Base-by-base conservation (phyloP, 2,329 filamentous ascomycete genomes). In the Fusarium oligoseptatum region DNA sequence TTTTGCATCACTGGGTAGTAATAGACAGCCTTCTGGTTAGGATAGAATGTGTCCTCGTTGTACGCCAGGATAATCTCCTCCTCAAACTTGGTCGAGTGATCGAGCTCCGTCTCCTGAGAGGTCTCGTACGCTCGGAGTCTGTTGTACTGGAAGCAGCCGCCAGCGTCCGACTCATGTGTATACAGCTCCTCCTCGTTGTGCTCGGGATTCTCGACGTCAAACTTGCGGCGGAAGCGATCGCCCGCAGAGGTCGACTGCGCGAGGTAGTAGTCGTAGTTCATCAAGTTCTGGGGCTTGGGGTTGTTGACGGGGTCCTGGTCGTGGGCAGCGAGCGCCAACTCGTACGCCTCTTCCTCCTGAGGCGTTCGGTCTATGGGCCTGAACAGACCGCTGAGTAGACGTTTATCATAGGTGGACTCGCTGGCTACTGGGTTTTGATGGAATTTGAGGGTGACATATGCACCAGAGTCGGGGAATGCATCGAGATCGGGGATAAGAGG, bases 361-460 rank as follows among this genome's bases (percentile, higher is more conserved):
- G 87, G 83, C 15, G 86, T 87, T 67, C 86, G 85, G 63, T 90
- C 87, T 69, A 91, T 87, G 27, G 91, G 91, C 72, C 88, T 87
- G 77, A 93, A 87, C 66, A 93, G 82, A 73, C 89, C 88, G 75
- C 87, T 88, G 56, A 92, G 87, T 29, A 93, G 85, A 41, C 92
- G 90, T 58, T 84, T 85, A 80, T 92, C 90, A 80, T 92, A 93
- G 52, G 83, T 82, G 56, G 78, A 84, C 50, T 79, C 71, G 64
- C 86, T 84, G 11, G 87, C 83, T 32, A 93, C 88, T 4, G 92
- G 92, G 79, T 92, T 92, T 73, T 88, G 90, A 61, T 88, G 87
- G 82, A 93, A 93, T 82, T 93, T 93, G 83, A 93, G 87, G 15
- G 91, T 90, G 72, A 92, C 89, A 79, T 93, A 93, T 70, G 91